Evolutionary conservation across 805 yeast species (phyloP), one percentile per base, ranked within the genome.

Genomic region (Ascoidea tarda): DNA sequence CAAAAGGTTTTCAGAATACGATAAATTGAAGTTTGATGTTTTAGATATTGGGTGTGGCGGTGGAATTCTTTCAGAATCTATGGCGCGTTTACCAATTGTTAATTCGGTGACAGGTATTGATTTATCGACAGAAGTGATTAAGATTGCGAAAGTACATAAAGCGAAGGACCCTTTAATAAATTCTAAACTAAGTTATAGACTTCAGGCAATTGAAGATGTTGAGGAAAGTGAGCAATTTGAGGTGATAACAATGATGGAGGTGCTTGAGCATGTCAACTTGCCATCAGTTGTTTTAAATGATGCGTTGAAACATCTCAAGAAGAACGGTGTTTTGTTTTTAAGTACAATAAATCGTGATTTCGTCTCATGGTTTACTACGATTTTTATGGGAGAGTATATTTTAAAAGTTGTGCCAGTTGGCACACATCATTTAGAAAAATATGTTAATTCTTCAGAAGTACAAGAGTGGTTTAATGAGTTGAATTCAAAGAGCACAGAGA

Each of bases 1-100:
- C 16, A 71, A 73, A 49, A 63, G 77, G 53, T 72, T 71, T 6
- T 67, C 66, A 45, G 60, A 68, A 33, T 66, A 69, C 47, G 54
- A 52, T 4, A 54, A 63, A 4, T 58, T 75, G 52, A 68, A 74
- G 49, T 69, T 80, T 51, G 64, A 66, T 14, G 89, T 81, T 0
- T 69, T 93, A 53, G 99, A 93, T 63, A 81, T 93, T 51, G 99
- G 99, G 1, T 93, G 99, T 65, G 99, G 99, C 16, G 99, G 99
- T n/a, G 99, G 99, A 0, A 82, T 93, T 32, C 69, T 93, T 16
- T 72, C 90, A 5, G 99, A 93, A 63, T 82, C 91, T 0, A 66
- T 93, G 62, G 96, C 96, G 0, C 72, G 99, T 58, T 68, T 86
- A 59, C 75, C 76, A 5, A 76, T 76, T 54, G 78, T 87, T 4